Evolutionary conservation across 768 basidiomycete species (phyloP), one percentile per base, ranked within the genome.

Genomic region (Russula sp.): DNA sequence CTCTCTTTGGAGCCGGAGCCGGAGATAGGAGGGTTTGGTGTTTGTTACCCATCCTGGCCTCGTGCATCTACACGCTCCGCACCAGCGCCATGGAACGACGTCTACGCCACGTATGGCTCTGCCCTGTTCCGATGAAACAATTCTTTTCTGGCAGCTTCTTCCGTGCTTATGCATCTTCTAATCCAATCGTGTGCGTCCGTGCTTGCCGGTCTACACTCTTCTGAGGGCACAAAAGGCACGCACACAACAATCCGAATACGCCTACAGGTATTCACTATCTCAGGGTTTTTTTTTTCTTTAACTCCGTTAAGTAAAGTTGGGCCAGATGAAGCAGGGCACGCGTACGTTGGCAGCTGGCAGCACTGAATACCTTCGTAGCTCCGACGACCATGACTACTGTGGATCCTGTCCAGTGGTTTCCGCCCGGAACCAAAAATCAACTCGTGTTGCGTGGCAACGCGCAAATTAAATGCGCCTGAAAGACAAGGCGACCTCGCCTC

Each of bases 281-380:
- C n/a, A 47, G 52, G 51, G 13, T 42, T 34, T n/a, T 41, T 55
- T 34, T 43, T 29, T 29, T n/a, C n/a, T 3, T n/a, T 57, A 34
- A 59, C 59, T 46, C 59, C 59, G 59, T 47, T 39, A 46, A 60
- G 59, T 22, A 53, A 47, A 53, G 32, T 25, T 56, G 34, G 5
- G 20, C n/a, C 36, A 14, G 20, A 42, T 58, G 57, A 50, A 34
- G 41, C 9, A 14, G 9, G 13, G 25, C 29, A 34, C 6, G n/a
- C 18, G 22, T 47, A 20, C 25, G 39, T 39, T 29, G 11, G 42
- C 42, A 46, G 34, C n/a, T 29, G 11, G 42, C 42, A 46, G 34
- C n/a, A 16, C 45, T 38, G n/a, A 49, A 41, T 35, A 36, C 13
- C 25, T 18, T 7, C 35, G 29, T 32, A 42, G 25, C 29, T 54